Conservation (phyloP, 2,329 filamentous ascomycete genomes). For the Cadophora sp. region DNA sequence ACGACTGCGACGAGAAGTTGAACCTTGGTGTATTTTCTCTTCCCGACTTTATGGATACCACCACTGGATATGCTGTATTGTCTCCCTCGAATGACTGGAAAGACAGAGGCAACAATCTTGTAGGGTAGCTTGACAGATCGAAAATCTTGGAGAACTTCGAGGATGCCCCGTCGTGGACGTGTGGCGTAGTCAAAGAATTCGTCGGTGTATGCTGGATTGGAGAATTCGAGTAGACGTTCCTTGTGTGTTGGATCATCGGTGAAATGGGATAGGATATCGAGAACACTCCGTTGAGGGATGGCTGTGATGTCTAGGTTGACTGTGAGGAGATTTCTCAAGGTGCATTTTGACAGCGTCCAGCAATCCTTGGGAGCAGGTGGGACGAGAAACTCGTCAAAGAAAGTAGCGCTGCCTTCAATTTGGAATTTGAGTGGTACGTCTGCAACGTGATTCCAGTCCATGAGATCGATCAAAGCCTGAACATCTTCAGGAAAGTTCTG, state of each 20-base stretch:
- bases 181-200: slow-evolving; percentile 97
- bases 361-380: slow-evolving; percentile 39
- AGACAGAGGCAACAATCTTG: slow-evolving; percentile 71
- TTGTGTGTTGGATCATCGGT: slow-evolving; percentile 75
- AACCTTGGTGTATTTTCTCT: slow-evolving; percentile 53
- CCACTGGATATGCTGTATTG: slow-evolving; percentile 93
- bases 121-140: slow-evolving; percentile 82
- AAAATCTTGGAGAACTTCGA: slow-evolving; percentile 94
- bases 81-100: slow-evolving; percentile 84
- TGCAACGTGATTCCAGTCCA: slow-evolving; percentile 78
- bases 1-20: slow-evolving; percentile 87
- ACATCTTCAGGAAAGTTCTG: slow-evolving; percentile 88
- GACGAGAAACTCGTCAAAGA: slow-evolving; percentile 40
- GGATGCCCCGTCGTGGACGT: slow-evolving; percentile 84
- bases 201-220: slow-evolving; percentile 78
- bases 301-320: slow-evolving; percentile 89
- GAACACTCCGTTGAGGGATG: slow-evolving; percentile 87
- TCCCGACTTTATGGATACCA: slow-evolving; percentile 48
- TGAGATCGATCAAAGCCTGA: slow-evolving; percentile 76
- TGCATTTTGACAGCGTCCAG: slow-evolving; percentile 44
- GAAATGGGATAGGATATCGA: slow-evolving; percentile 78
- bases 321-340: slow-evolving; percentile 77
- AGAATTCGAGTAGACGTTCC: slow-evolving; percentile 84
- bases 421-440: slow-evolving; percentile 69
- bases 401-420: slow-evolving; percentile 36